Conservation (phyloP, 2,329 filamentous ascomycete genomes). For the Talaromyces sp. region DNA sequence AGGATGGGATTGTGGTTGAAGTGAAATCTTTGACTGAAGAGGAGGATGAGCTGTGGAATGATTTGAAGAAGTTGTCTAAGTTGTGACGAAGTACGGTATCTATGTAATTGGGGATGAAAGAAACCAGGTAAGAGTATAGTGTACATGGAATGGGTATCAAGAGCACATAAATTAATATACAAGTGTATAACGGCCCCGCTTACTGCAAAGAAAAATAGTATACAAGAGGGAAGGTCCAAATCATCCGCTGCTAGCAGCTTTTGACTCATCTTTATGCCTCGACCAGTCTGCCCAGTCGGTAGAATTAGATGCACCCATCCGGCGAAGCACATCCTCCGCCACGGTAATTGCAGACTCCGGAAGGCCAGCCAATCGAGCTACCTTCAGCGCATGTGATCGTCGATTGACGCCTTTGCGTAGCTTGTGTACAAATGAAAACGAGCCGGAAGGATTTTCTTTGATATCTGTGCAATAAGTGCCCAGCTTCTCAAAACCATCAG, state of each 20-base stretch:
- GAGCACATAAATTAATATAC: constrained; percentile 8
- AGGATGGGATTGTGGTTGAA: constrained; percentile 35
- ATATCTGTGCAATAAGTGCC: constrained; percentile 87
- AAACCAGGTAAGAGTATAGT: not conserved
- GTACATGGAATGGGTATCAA: constrained; percentile 11
- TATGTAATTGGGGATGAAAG: not conserved
- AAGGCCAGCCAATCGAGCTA: constrained; percentile 80
- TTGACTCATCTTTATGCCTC: not conserved
- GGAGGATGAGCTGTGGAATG: constrained; percentile 14
- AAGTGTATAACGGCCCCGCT: not conserved
- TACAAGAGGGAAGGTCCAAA: not conserved
- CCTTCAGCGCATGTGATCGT: constrained; percentile 86
- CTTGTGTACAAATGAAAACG: constrained; percentile 80
- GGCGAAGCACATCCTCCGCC: constrained; percentile 56
- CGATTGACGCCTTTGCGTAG: constrained; percentile 77
- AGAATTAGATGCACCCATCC: constrained; percentile 16
- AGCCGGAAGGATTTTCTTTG: constrained; percentile 62
- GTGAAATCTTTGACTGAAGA: constrained; percentile 18
- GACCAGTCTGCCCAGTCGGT: not conserved
- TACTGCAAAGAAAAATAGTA: not conserved
- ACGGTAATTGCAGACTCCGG: constrained; percentile 66
- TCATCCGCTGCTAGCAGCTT: not conserved
- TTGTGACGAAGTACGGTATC: not conserved
- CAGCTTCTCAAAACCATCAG: constrained; percentile 53
- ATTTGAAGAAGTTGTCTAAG: constrained; percentile 15